Evolutionary conservation across 2,329 filamentous ascomycete species (phyloP), one percentile per base, ranked within the genome.

Genomic region (Alternaria infectoria): DNA sequence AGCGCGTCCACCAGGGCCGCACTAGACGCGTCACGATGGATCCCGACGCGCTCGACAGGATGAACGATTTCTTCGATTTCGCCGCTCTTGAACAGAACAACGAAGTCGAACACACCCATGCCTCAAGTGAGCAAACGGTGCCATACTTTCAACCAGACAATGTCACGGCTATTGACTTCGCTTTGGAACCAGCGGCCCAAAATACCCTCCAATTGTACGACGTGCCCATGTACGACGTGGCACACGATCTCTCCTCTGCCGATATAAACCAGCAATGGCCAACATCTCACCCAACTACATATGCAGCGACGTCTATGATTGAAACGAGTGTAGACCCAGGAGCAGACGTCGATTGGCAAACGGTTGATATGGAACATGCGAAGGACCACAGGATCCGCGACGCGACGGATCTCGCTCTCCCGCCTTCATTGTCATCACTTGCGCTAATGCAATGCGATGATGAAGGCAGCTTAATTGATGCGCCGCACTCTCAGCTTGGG

Each of bases 51-150:
- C 54, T 62, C 50, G 70, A 73, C 58, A 68, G 61, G 52, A 44
- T 79, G 58, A 69, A 78, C 26, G 77, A 78, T 44, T 79, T 79
- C 69, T 79, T 79, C 59, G 77, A 79, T 59, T 79, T 79, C 62
- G 66, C 69, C n/a, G 68, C 67, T 23, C 62, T 77, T 36, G 74
- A 77, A 26, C 61, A 65, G 15, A 70, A 77, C 54, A 56, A 59
- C 46, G 61, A 44, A 23, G 7, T 49, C n/a, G 59, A 67, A 12
- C 36, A 23, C 44, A 36, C 15, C 21, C 50, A 55, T 26, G 54
- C 25, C 17, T 19, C 32, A 28, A 62, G 19, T 55, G 28, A 47
- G 10, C 28, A 57, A 47, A n/a, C 50, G 23, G 26, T 62, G 11
- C 6, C 36, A 4, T 57, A 36, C 13, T 17, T 21, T 26, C 23